Evolutionary conservation across 495 filamentous ascomycete genomes (phyloP), one percentile per base, ranked within the genome.

Genomic region (Alectoria sarmentosa): DNA sequence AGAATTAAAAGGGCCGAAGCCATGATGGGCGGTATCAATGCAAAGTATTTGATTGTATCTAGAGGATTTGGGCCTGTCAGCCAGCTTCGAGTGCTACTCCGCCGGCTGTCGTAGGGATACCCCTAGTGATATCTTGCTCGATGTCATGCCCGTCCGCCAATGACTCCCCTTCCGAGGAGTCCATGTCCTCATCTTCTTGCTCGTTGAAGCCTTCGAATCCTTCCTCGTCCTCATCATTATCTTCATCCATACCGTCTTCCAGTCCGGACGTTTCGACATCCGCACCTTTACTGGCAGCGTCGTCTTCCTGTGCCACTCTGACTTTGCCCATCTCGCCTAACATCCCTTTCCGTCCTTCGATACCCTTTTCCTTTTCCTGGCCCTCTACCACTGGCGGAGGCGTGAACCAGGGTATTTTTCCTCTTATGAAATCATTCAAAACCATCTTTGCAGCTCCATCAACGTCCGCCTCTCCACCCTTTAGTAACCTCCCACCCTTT

Each of bases 371-470:
- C 28, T 77, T 80, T 30, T 77, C 82, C 13, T 76, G 74, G 56
- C 71, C 85, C 67, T 84, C 82, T 36, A 75, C 72, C 11, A 83
- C 73, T 21, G 94, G 94, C 11, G 91, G 87, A 21, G 89, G 86
- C 7, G 90, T 93, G 72, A 90, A 98, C 94, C 94, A 98, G 10
- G 94, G 94, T 26, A 96, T 85, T 75, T 96, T 97, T 39, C 94
- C 94, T 58, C 94, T 77, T 65, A 98, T 83, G 69, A 98, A 98
- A 69, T 98, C 94, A 72, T 96, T 96, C 69, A 96, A 78, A 0
- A 96, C 90, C 84, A 94, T 95, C 76, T 96, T 96, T 21, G 92
- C 92, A 48, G 96, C 91, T 68, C 90, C 91, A 71, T 96, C 92
- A 62, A 96, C 75, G 74, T 98, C 94, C 19, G 91, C 87, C 74